These are phyloP conservation scores for Debaryomyces robertsiae DNA, from an alignment of 1,139 yeast species.

Conservation along the genomic window DNA sequence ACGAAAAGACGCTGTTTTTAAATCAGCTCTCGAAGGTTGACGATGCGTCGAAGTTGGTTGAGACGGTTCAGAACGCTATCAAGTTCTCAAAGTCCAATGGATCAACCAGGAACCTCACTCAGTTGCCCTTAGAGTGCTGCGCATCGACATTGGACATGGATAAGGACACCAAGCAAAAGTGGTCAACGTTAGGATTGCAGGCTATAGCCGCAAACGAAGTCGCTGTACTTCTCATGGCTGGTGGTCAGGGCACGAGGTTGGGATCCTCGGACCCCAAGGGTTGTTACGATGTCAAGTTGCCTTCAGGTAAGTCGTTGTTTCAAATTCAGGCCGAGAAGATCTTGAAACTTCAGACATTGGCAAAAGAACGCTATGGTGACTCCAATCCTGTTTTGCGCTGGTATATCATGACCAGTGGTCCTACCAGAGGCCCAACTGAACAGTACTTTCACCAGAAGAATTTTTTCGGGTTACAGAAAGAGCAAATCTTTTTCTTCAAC, in stretches of 20 bases:
- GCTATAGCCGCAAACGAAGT: conserved; percentile 75
- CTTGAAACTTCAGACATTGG: conserved; percentile 59
- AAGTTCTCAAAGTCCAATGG: conserved; percentile 39
- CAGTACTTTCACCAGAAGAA: conserved; percentile 59
- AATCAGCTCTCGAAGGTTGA: conserved; percentile 43
- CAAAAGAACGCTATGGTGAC: conserved; percentile 36
- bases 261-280: conserved; percentile 94
- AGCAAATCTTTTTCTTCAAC: conserved; percentile 77
- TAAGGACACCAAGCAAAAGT: conserved; percentile 33
- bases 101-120: conserved; percentile 43
- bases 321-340: conserved; percentile 93
- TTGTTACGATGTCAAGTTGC: conserved; percentile 83
- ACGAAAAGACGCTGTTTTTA: conserved; percentile 33
- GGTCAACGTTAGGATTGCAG: conserved; percentile 64
- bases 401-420: conserved; percentile 96
- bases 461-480: conserved; percentile 67
- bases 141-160: conserved; percentile 51
- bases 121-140: conserved; percentile 51
- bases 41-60: conserved; percentile 43
- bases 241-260: conserved; percentile 96
- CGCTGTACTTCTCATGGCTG: conserved; percentile 91
- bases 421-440: conserved; percentile 81
- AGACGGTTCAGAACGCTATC: conserved; percentile 53
- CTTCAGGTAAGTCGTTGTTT: conserved; percentile 81
- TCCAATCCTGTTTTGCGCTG: conserved; percentile 57